Evolutionary conservation across 768 basidiomycete genomes (phyloP).

Genomic region (Mrakia hoshinonis): DNA sequence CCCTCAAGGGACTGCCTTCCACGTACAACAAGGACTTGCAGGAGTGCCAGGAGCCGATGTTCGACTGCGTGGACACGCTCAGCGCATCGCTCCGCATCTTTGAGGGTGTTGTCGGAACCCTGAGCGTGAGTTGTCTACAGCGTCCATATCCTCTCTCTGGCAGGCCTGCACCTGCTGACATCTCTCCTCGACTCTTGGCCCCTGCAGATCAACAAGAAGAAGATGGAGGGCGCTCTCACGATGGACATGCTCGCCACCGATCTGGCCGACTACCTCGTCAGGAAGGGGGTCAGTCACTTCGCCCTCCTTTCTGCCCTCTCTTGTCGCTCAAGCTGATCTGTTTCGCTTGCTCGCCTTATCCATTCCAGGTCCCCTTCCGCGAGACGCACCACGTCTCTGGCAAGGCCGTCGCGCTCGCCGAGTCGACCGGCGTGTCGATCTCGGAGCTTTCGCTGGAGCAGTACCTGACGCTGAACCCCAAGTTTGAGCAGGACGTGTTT

Average conservation of each 20-base stretch:
- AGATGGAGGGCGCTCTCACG: slow-evolving; percentile 82
- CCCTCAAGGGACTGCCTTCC: slow-evolving; percentile 89
- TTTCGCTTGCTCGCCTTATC: not conserved
- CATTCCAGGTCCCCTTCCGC: slow-evolving; percentile 79
- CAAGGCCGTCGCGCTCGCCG: slow-evolving; percentile 88
- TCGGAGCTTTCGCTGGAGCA: slow-evolving; percentile 72
- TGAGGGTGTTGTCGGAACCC: slow-evolving; percentile 84
- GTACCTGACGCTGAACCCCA: slow-evolving; percentile 62
- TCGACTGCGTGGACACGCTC: slow-evolving; percentile 83
- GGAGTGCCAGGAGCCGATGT: slow-evolving; percentile 96
- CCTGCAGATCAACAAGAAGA: slow-evolving; percentile 69
- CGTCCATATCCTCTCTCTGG: not conserved
- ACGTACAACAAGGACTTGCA: slow-evolving; percentile 99
- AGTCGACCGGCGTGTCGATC: slow-evolving; percentile 68
- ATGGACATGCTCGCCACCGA: slow-evolving; percentile 99
- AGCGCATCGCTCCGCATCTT: slow-evolving; percentile 82
- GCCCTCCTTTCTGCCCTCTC: not conserved
- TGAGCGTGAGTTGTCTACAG: slow-evolving; percentile 55
- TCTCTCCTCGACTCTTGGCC: not conserved
- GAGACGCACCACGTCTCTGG: slow-evolving; percentile 98
- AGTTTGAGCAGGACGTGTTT: slow-evolving; percentile 73
- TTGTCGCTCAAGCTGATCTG: not conserved
- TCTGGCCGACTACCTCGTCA: slow-evolving; percentile 93
- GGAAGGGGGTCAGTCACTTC: slow-evolving; percentile 72
- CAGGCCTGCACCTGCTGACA: not conserved